These are phyloP conservation scores for Limnomonas spitsbergensis DNA, from an alignment of 139 green algal species.

Conservation along the genomic window DNA sequence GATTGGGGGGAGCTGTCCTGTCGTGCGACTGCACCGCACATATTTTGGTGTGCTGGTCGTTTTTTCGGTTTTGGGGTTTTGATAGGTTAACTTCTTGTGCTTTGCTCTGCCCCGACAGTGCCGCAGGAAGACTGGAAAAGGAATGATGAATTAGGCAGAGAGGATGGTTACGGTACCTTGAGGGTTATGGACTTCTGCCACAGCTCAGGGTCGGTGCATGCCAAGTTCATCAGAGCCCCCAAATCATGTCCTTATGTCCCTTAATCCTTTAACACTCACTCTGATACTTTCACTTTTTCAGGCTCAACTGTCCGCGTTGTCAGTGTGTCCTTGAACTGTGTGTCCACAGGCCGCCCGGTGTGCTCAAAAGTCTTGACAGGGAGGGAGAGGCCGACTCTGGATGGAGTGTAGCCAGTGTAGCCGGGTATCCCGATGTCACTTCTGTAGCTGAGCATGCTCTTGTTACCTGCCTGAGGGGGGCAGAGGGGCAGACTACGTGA, in stretches of 20 bases:
- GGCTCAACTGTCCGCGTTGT: background rate
- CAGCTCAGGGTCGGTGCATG: background rate
- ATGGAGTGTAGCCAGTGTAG: slow-evolving; percentile 56
- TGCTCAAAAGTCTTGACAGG: slow-evolving; percentile 43
- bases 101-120: background rate
- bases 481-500: background rate
- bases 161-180: background rate
- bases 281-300: background rate
- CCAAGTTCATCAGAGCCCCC: background rate
- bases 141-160: background rate
- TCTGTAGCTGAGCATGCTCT: slow-evolving; percentile 46
- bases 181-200: background rate
- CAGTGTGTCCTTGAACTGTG: background rate
- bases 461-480: slow-evolving; percentile 45
- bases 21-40: background rate
- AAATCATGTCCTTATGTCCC: background rate
- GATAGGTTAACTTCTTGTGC: background rate
- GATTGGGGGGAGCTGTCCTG: background rate
- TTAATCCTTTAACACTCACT: background rate
- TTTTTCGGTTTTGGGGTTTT: background rate
- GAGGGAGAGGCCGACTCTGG: slow-evolving; percentile 17
- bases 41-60: background rate
- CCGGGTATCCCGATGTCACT: slow-evolving; percentile 52
- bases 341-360: slow-evolving; percentile 35
- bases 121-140: too few relatives aligned